These are phyloP conservation scores for Chamaecyparis obtusa DNA, from an alignment of 75 land plant species.

Conservation along the genomic window DNA sequence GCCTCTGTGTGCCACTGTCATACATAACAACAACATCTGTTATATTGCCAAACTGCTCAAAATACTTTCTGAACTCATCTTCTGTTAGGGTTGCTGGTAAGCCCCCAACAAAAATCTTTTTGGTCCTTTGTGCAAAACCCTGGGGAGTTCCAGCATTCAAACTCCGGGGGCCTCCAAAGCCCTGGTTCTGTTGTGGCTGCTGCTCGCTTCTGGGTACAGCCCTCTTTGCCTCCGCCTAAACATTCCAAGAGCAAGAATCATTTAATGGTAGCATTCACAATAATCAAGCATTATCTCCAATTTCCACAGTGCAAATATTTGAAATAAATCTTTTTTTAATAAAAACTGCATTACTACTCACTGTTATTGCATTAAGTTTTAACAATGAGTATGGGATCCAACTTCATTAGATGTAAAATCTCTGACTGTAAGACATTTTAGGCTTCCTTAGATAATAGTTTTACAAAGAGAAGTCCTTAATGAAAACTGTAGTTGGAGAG, in stretches of 20 bases:
- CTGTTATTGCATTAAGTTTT: neutral
- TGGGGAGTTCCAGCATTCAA: slow-evolving; percentile 21
- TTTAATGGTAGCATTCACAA: neutral
- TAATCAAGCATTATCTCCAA: neutral
- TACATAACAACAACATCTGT: slow-evolving; percentile 93
- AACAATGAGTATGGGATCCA: neutral
- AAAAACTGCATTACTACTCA: neutral
- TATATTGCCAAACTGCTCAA: slow-evolving; percentile 77
- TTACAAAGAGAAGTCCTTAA: neutral
- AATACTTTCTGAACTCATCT: slow-evolving; percentile 74
- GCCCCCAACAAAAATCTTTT: slow-evolving; percentile 91
- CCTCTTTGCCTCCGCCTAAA: slow-evolving; percentile 78
- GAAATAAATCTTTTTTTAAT: too few relatives aligned
- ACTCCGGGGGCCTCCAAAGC: slow-evolving; percentile 26
- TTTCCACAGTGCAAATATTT: neutral
- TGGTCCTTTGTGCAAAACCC: slow-evolving; percentile 40
- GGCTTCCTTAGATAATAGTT: neutral
- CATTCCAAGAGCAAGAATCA: neutral
- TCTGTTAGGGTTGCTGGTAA: slow-evolving; percentile 66
- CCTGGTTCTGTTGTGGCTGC: slow-evolving; percentile 22
- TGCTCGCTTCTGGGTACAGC: slow-evolving; percentile 86
- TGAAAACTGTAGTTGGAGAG: neutral
- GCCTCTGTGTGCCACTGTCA: slow-evolving; percentile 75
- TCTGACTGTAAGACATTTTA: neutral
- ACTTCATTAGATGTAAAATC: neutral